These are phyloP conservation scores for Vigna reflexopilosa DNA, from an alignment of 306 rosid genomes.

Conservation along the genomic window DNA sequence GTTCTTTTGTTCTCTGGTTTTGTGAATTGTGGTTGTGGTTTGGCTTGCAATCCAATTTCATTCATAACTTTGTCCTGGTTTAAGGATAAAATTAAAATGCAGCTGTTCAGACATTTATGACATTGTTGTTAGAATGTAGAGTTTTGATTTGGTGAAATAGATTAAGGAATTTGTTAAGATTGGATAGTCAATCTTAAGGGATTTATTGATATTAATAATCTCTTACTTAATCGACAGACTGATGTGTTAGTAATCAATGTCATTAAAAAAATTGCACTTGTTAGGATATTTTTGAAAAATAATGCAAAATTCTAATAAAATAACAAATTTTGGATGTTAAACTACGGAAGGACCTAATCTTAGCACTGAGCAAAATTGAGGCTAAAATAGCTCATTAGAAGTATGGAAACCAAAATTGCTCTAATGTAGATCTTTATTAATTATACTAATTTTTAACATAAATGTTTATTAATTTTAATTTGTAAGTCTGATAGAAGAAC, in stretches of 20 bases:
- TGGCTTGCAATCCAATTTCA: background rate
- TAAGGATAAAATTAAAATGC: background rate
- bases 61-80: background rate
- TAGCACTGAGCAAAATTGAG: background rate
- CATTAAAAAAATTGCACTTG: background rate
- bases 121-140: too few species aligned
- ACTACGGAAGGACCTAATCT: background rate
- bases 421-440: background rate
- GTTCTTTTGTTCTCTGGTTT: background rate
- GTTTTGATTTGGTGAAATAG: background rate
- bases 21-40: conserved; percentile 16
- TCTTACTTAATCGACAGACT: background rate
- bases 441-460: background rate
- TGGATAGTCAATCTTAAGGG: background rate
- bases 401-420: background rate
- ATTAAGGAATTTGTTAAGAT: background rate
- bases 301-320: background rate
- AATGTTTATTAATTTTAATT: background rate
- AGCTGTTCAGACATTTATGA: background rate
- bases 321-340: background rate
- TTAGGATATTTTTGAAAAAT: background rate
- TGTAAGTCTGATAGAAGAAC: background rate
- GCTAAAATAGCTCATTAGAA: background rate
- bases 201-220: background rate
- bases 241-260: background rate